Conservation (phyloP, 169 alveolate species). For the Prorocentrum cordatum region DNA sequence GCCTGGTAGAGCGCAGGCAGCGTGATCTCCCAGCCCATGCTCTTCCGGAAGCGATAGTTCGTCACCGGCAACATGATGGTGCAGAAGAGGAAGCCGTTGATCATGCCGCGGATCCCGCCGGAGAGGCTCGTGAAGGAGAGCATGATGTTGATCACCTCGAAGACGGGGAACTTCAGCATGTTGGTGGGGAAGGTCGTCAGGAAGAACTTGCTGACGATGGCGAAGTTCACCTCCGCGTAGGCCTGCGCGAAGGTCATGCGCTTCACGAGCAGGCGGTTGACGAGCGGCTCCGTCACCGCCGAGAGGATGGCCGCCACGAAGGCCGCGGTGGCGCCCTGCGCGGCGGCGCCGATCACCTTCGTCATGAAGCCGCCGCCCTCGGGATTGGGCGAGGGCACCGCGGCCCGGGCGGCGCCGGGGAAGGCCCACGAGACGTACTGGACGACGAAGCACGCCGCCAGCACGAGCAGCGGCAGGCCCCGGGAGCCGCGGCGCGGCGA, state of each 20-base stretch:
- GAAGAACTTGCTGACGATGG: slow-evolving; percentile 16
- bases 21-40: slow-evolving; percentile 70
- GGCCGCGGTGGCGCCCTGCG: slow-evolving; percentile 40
- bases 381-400: too few relatives aligned
- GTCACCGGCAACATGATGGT: slow-evolving; percentile 47
- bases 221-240: background rate
- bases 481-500: too few relatives aligned
- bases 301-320: slow-evolving; percentile 32
- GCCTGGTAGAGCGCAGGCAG: slow-evolving; percentile 22
- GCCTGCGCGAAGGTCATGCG: slow-evolving; percentile 20
- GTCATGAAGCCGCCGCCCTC: slow-evolving; percentile 13
- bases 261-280: slow-evolving; percentile 41
- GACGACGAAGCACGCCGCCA: too few relatives aligned
- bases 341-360: slow-evolving; percentile 2
- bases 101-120: background rate
- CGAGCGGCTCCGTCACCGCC: slow-evolving; percentile 35
- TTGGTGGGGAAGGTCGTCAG: slow-evolving; percentile 63
- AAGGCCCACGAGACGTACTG: too few relatives aligned
- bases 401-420: too few relatives aligned
- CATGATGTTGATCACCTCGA: slow-evolving; percentile 35
- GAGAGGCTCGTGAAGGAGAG: slow-evolving; percentile 24
- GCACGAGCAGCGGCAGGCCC: too few relatives aligned
- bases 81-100: slow-evolving; percentile 26
- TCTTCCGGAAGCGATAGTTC: slow-evolving; percentile 62
- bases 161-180: slow-evolving; percentile 61